phyloP scores from a whole-genome alignment of 176 grass and related monocot genomes.

The Canna indica region DNA sequence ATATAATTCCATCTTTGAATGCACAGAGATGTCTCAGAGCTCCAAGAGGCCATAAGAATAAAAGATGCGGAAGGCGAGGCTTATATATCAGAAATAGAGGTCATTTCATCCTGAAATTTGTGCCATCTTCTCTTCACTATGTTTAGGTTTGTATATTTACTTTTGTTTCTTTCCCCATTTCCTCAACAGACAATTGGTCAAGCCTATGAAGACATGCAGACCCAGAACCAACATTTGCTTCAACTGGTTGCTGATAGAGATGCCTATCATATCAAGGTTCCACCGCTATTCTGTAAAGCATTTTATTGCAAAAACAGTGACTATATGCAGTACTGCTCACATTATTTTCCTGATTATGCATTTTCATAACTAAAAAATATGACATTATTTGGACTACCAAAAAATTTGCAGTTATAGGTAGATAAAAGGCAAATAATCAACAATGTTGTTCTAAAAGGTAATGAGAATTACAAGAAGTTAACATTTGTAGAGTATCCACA shows the following conservation, averaged over 20 bases:
- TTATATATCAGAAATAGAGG: slow-evolving; percentile 96
- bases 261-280: slow-evolving; percentile 94
- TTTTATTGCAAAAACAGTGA: not conserved
- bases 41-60: slow-evolving; percentile 79
- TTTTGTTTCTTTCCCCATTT: not conserved
- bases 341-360: not conserved
- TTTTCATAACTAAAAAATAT: not conserved
- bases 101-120: slow-evolving; percentile 9
- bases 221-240: slow-evolving; percentile 82
- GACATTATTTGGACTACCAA: not conserved
- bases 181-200: slow-evolving; percentile 74
- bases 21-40: slow-evolving; percentile 61
- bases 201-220: slow-evolving; percentile 99
- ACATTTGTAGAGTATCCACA: not conserved
- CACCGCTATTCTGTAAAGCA: not conserved
- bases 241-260: slow-evolving; percentile 89
- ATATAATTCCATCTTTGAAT: not conserved
- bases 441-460: not conserved
- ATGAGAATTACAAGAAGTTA: not conserved
- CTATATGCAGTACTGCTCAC: not conserved
- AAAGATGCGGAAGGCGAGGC: slow-evolving; percentile 79
- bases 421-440: not conserved
- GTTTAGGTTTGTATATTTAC: slow-evolving; percentile 19
- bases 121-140: not conserved
- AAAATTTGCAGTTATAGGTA: not conserved